Conservation (phyloP, 352 stramenopile genomes). For the Thalassiosira gravida region DNA sequence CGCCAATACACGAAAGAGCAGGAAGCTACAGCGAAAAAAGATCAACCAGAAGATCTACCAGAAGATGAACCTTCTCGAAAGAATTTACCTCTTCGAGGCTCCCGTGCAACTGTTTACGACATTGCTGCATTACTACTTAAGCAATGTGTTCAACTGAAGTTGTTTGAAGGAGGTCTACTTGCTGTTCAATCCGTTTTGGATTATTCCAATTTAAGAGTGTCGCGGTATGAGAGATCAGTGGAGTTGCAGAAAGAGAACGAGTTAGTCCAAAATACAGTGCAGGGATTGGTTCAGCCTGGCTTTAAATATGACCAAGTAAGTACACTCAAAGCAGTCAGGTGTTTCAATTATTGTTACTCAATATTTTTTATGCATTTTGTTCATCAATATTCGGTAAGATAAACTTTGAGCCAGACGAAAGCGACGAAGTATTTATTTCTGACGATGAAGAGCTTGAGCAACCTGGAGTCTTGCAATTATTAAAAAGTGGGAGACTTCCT, state of each 20-base stretch:
- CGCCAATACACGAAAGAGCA: slow-evolving; percentile 23
- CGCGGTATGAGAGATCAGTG: slow-evolving; percentile 33
- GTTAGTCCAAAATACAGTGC: slow-evolving; percentile 14
- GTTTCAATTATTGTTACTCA: not conserved
- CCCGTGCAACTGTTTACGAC: slow-evolving; percentile 69
- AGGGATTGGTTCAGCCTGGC: slow-evolving; percentile 31
- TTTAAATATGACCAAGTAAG: slow-evolving; percentile 60
- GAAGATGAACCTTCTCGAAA: slow-evolving; percentile 17
- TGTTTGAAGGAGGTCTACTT: slow-evolving; percentile 70
- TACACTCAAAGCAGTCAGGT: not conserved
- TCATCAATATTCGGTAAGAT: slow-evolving; percentile 19
- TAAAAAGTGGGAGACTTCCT: slow-evolving; percentile 69
- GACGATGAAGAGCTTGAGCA: slow-evolving; percentile 81
- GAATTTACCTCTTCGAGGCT: slow-evolving; percentile 65
- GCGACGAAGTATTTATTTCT: slow-evolving; percentile 74
- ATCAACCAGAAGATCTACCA: not conserved
- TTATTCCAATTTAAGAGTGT: slow-evolving; percentile 74
- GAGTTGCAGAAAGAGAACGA: slow-evolving; percentile 18
- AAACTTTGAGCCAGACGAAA: slow-evolving; percentile 55
- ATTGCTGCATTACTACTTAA: slow-evolving; percentile 78
- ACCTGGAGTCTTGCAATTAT: slow-evolving; percentile 51
- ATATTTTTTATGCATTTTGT: slow-evolving; percentile 7
- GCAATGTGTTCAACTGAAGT: slow-evolving; percentile 64
- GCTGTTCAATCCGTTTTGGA: slow-evolving; percentile 66
- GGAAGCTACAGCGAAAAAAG: not conserved